Base-by-base conservation (phyloP, 768 basidiomycete species). In the Kwoniella dejecticola region DNA sequence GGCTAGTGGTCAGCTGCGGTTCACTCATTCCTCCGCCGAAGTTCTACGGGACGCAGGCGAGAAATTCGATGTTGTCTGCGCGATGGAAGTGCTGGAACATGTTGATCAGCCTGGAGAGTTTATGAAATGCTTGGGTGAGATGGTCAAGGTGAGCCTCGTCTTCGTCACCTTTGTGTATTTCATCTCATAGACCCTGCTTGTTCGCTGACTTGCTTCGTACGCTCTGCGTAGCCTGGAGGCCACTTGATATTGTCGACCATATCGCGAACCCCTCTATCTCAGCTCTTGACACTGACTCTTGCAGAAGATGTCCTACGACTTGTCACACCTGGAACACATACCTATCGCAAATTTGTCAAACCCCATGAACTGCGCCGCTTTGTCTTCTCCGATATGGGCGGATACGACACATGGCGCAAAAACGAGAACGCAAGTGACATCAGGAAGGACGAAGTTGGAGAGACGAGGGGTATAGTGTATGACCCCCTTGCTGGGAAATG, bases 41-140 rank as follows among this genome's bases (percentile, higher is more conserved):
- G 82, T 82, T 0, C 83, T 99, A 3, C 79, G 90, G 17, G 66
- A 70, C 27, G 73, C 83, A 11, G 85, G 86, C 4, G 76, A 84
- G 13, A 85, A 85, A 52, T 98, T 88, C 74, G 95, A 98, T 76
- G 84, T 93, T 19, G 93, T 99, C 13, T 96, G 92, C 75, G 89
- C 93, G 10, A 91, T 98, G 91, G 96, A 99, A 78, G 95, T 99
- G 7, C 76, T 99, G 29, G 96, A 99, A 80, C 96, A 99, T 73
- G 96, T 99, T 52, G 90, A 96, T 75, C 88, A 95, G 71, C 94
- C 96, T 1, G 82, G 85, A 5, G 83, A 83, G 6, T 99, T 99
- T 78, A 83, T 99, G 49, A 82, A 84, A 27, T 86, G 88, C 38
- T 89, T 92, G 67, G 89, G 89, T 0, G 83, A 88, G 60, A 84